phyloP scores from a whole-genome alignment of 805 yeast species.

The Lipomyces lipofer region DNA sequence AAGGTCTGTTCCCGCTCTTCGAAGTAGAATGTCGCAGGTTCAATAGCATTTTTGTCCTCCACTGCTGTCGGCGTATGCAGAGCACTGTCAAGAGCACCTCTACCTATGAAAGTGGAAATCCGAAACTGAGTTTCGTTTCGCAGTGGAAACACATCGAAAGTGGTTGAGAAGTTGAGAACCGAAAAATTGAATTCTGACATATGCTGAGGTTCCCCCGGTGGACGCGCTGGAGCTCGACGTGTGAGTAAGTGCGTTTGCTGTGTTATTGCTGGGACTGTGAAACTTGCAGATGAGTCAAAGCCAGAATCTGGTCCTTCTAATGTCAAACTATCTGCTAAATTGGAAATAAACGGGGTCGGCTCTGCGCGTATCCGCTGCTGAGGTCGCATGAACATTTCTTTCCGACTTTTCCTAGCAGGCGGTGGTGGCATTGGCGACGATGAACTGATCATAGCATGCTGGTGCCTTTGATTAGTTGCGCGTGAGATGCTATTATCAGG shows the following conservation, averaged over 20 bases:
- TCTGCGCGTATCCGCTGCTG: slow-evolving; percentile 7
- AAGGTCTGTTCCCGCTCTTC: not conserved
- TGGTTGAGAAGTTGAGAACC: slow-evolving; percentile 21
- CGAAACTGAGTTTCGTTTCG: slow-evolving; percentile 15
- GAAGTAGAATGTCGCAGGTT: not conserved
- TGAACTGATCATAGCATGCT: not conserved
- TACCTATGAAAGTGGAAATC: slow-evolving; percentile 25
- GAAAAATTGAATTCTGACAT: slow-evolving; percentile 20
- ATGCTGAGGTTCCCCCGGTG: not conserved
- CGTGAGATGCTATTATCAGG: not conserved
- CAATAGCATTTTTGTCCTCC: not conserved
- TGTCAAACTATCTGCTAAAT: not conserved
- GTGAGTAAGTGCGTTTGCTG: not conserved
- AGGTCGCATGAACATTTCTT: slow-evolving; percentile 12
- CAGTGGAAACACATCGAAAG: slow-evolving; percentile 29
- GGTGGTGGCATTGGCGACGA: not conserved
- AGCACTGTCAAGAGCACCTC: slow-evolving; percentile 16
- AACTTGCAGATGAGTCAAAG: not conserved
- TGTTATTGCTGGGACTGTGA: not conserved
- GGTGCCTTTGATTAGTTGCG: not conserved
- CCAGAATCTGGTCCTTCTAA: not conserved
- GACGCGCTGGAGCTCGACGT: not conserved
- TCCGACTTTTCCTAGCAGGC: slow-evolving; percentile 15
- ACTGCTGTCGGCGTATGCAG: slow-evolving; percentile 1
- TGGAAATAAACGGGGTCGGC: not conserved